Conservation (phyloP, 352 stramenopile genomes). For the Phytophthora ramorum region DNA sequence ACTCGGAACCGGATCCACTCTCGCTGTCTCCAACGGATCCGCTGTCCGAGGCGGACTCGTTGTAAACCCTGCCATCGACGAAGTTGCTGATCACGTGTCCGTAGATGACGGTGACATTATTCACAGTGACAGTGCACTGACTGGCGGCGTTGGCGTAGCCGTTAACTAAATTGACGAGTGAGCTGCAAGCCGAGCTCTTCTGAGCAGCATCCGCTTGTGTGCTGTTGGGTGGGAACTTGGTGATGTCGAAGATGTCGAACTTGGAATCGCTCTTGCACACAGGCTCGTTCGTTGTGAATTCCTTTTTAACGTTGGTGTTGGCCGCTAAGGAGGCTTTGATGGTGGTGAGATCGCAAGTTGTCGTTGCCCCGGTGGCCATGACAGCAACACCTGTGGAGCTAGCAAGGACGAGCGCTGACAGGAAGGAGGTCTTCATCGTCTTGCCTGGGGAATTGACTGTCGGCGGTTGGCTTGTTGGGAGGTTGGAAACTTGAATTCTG, state of each 20-base stretch:
- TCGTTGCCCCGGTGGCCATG: neutral
- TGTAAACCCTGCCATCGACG: conserved; percentile 63
- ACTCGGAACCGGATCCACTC: conserved; percentile 29
- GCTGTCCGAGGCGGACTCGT: conserved; percentile 48
- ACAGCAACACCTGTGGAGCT: conserved; percentile 9
- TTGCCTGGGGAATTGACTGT: neutral
- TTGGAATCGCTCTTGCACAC: conserved; percentile 37
- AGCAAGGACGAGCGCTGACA: conserved; percentile 20
- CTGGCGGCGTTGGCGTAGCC: conserved; percentile 54
- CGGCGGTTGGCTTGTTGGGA: conserved; percentile 2
- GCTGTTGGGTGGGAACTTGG: conserved; percentile 45
- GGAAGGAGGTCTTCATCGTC: conserved; percentile 35
- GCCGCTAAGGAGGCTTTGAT: conserved; percentile 48
- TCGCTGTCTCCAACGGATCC: conserved; percentile 22
- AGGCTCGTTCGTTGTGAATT: conserved; percentile 25
- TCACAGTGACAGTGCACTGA: conserved; percentile 56
- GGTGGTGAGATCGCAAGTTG: conserved; percentile 42
- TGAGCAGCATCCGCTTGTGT: conserved; percentile 44
- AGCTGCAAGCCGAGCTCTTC: conserved; percentile 43
- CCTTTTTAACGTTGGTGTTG: conserved; percentile 21
- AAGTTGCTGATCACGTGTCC: conserved; percentile 53
- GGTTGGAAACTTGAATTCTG: conserved; percentile 11
- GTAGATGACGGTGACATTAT: conserved; percentile 46
- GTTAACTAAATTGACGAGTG: conserved; percentile 67
- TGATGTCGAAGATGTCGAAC: conserved; percentile 58